Evolutionary conservation across 2,329 filamentous ascomycete species (phyloP).

Genomic region (Fusarium odoratissimum): DNA sequence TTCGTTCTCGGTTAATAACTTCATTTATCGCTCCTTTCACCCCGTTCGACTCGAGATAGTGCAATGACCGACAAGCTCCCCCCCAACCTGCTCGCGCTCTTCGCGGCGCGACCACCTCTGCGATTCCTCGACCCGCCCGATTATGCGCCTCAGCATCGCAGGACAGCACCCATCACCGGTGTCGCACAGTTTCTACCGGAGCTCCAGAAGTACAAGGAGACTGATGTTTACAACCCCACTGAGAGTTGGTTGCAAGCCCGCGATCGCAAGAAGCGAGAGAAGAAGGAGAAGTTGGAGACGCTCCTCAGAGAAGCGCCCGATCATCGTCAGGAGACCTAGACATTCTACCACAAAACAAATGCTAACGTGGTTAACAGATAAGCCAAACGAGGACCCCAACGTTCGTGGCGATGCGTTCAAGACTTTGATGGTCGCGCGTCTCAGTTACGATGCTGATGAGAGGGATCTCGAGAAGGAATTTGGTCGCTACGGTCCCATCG

Average conservation of each 20-base stretch:
- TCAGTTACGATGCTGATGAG: constrained; percentile 90
- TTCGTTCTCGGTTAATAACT: constrained; percentile 16
- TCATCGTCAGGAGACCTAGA: constrained; percentile 62
- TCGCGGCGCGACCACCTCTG: constrained; percentile 91
- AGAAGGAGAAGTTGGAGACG: constrained; percentile 74
- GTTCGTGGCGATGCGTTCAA: constrained; percentile 94
- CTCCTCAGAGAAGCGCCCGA: constrained; percentile 72
- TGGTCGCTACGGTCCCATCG: constrained; percentile 91
- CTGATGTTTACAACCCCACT: constrained; percentile 80
- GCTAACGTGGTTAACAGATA: constrained; percentile 64
- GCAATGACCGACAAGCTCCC: constrained; percentile 96
- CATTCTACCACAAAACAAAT: neutral
- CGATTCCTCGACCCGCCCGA: constrained; percentile 89
- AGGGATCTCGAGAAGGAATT: constrained; percentile 95
- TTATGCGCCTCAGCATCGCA: constrained; percentile 83
- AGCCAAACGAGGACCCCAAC: constrained; percentile 86
- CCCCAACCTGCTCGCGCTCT: constrained; percentile 90
- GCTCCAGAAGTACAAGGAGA: constrained; percentile 81
- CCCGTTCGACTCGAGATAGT: constrained; percentile 41
- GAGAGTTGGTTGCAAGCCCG: constrained; percentile 93
- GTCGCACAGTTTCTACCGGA: constrained; percentile 80
- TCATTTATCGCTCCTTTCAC: constrained; percentile 1
- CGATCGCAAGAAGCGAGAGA: constrained; percentile 86
- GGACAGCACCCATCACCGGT: constrained; percentile 77
- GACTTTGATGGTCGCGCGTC: constrained; percentile 89